phyloP scores from a whole-genome alignment of 169 alveolate genomes.

The Sarcocystis neurona region DNA sequence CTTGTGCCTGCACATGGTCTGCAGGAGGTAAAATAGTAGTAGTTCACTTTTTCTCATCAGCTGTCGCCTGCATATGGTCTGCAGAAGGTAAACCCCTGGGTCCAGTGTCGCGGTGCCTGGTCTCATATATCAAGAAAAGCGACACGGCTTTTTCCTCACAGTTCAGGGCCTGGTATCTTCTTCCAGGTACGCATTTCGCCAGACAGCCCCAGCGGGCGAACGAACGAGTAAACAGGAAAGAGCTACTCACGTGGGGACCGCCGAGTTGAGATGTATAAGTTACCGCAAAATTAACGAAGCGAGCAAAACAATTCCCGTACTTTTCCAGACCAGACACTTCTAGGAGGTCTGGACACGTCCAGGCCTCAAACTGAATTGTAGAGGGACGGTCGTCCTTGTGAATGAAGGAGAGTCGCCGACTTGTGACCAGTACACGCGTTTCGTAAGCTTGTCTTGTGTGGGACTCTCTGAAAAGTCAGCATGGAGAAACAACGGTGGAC shows the following conservation, averaged over 20 bases:
- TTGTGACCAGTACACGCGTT: slow-evolving; percentile 32
- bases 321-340: slow-evolving; percentile 54
- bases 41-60: too few species aligned
- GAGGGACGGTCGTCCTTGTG: slow-evolving; percentile 64
- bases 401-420: slow-evolving; percentile 41
- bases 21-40: too few species aligned
- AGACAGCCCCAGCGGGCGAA: neutral
- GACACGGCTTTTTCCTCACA: too few species aligned
- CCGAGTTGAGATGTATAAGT: neutral
- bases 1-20: too few species aligned
- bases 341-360: slow-evolving; percentile 63
- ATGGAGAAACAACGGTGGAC: neutral
- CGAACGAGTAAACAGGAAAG: neutral
- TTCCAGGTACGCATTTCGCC: neutral
- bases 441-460: slow-evolving; percentile 40
- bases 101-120: too few species aligned
- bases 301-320: slow-evolving; percentile 12
- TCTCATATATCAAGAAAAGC: too few species aligned
- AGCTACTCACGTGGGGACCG: neutral
- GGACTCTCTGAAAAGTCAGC: slow-evolving; percentile 28
- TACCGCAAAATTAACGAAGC: neutral
- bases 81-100: too few species aligned
- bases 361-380: slow-evolving; percentile 50
- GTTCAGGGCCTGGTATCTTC: neutral
- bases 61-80: too few species aligned